phyloP scores from a whole-genome alignment of 495 filamentous ascomycete genomes.

The Penicillium salamii region DNA sequence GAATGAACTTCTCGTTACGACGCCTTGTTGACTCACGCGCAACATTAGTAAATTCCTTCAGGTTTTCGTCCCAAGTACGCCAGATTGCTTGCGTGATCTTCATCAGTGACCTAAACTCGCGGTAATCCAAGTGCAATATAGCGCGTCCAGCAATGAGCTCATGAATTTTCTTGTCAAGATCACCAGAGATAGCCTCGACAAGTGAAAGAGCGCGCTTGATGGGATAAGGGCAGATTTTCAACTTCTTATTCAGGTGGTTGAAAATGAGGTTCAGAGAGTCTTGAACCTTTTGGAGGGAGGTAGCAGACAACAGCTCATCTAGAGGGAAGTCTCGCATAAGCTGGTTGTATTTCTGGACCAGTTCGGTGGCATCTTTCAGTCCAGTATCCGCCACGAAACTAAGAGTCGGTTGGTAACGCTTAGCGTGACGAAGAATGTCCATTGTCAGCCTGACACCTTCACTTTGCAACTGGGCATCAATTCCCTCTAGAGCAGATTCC shows the following conservation, averaged over 20 bases:
- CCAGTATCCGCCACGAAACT: constrained; percentile 96
- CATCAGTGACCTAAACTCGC: constrained; percentile 84
- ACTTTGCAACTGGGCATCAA: constrained; percentile 81
- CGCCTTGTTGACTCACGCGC: constrained; percentile 89
- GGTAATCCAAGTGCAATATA: constrained; percentile 87
- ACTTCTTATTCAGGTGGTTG: constrained; percentile 90
- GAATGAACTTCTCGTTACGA: constrained; percentile 94
- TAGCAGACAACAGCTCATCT: constrained; percentile 89
- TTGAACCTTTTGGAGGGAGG: constrained; percentile 83
- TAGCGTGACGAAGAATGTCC: constrained; percentile 90
- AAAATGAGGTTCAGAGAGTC: constrained; percentile 88
- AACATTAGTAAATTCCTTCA: constrained; percentile 97
- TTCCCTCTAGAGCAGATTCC: constrained; percentile 84
- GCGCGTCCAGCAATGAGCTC: constrained; percentile 78
- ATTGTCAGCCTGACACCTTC: constrained; percentile 90
- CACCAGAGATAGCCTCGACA: constrained; percentile 96
- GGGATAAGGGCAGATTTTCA: constrained; percentile 91
- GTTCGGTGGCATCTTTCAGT: constrained; percentile 88
- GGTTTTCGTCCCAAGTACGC: constrained; percentile 87
- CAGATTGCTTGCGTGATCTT: constrained; percentile 80
- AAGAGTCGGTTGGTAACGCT: constrained; percentile 92
- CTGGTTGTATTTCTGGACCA: constrained; percentile 97
- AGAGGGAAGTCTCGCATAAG: constrained; percentile 97
- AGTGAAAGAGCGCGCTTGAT: constrained; percentile 86
- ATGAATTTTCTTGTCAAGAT: constrained; percentile 83